Conservation (phyloP, 2,329 filamentous ascomycete genomes). For the Stagonosporopsis cucurbitacearum region DNA sequence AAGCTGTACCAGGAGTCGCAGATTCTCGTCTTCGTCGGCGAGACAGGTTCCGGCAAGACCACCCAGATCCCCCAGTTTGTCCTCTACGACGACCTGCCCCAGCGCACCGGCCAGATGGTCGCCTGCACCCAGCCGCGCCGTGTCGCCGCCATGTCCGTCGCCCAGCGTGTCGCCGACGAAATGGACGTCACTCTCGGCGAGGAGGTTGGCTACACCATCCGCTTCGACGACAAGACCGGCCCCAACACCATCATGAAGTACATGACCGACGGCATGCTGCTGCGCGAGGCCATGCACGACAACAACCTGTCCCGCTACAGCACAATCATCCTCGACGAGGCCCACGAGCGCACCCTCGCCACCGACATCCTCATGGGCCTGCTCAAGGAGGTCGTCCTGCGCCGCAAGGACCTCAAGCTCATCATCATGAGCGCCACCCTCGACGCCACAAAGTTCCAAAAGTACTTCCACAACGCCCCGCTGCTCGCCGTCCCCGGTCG, state of each 20-base stretch:
- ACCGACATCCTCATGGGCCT: conserved; percentile 95
- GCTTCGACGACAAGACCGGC: conserved; percentile 93
- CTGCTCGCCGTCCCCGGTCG: conserved; percentile 92
- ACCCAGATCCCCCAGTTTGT: conserved; percentile 99
- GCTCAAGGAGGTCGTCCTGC: conserved; percentile 89
- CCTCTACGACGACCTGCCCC: conserved; percentile 92
- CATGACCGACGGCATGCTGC: conserved; percentile 99
- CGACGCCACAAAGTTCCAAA: conserved; percentile 97
- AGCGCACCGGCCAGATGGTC: conserved; percentile 84
- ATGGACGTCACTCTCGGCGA: conserved; percentile 89
- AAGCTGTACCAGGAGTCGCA: conserved; percentile 91
- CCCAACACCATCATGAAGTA: conserved; percentile 95
- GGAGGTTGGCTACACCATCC: conserved; percentile 96
- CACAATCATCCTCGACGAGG: conserved; percentile 97
- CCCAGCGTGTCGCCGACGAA: conserved; percentile 94
- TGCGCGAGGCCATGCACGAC: conserved; percentile 92
- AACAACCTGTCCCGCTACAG: conserved; percentile 88
- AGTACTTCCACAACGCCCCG: conserved; percentile 94
- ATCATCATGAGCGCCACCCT: conserved; percentile 97
- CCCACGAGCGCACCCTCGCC: conserved; percentile 94
- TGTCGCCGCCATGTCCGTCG: conserved; percentile 97
- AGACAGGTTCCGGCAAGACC: conserved; percentile 99
- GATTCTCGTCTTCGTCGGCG: conserved; percentile 97
- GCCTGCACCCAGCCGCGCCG: conserved; percentile 97
- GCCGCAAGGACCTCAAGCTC: conserved; percentile 85